phyloP scores from a whole-genome alignment of 345 rosid genomes.

The Stellera chamaejasme region DNA sequence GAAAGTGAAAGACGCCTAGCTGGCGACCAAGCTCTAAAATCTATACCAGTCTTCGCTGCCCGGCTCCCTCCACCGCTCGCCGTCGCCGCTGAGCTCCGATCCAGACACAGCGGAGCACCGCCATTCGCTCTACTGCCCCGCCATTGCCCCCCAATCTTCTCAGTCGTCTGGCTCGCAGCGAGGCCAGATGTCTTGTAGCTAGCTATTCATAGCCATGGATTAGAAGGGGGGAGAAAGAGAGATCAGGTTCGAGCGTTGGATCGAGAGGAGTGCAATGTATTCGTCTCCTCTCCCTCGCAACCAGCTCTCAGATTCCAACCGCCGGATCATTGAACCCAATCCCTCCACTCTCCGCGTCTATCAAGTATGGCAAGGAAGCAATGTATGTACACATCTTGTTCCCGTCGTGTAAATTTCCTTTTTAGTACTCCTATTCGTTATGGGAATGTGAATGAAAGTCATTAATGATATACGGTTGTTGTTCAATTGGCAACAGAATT shows the following conservation, averaged over 20 bases:
- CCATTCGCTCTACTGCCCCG: neutral
- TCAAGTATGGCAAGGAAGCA: slow-evolving; percentile 67
- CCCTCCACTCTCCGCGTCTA: slow-evolving; percentile 31
- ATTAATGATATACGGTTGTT: neutral
- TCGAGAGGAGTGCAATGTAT: slow-evolving; percentile 13
- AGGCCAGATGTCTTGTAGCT: slow-evolving; percentile 3
- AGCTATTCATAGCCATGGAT: neutral
- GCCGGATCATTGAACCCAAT: slow-evolving; percentile 21
- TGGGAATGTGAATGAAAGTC: neutral
- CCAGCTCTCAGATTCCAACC: slow-evolving; percentile 34
- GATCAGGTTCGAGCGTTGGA: neutral
- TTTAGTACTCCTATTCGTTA: neutral
- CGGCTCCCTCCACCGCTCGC: neutral
- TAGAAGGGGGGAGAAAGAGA: slow-evolving; percentile 4
- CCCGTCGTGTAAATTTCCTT: too few relatives aligned
- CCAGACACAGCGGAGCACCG: neutral
- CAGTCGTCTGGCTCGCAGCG: neutral
- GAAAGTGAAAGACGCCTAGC: slow-evolving; percentile 12
- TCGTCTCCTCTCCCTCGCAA: slow-evolving; percentile 18
- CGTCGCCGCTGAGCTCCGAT: neutral
- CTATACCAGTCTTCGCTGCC: neutral
- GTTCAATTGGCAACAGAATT: neutral
- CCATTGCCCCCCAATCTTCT: neutral
- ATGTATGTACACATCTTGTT: slow-evolving; percentile 23
- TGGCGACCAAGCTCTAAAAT: neutral